phyloP scores from a whole-genome alignment of 352 stramenopile genomes.

The Phytophthora podocarpi region DNA sequence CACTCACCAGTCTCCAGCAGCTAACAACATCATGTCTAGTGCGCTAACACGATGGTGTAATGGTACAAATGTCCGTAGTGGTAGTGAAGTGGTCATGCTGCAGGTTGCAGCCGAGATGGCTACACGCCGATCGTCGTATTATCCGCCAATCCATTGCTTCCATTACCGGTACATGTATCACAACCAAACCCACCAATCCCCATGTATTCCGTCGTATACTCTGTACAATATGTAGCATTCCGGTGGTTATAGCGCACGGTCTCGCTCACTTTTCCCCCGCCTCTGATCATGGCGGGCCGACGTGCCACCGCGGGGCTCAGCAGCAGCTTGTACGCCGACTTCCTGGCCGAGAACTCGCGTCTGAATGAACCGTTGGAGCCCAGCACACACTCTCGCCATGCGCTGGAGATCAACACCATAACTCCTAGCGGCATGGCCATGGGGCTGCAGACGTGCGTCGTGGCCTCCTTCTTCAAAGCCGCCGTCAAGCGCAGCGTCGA shows the following conservation, averaged over 20 bases:
- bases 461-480: slow-evolving; percentile 75
- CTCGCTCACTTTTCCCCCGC: background rate
- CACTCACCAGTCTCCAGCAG: slow-evolving; percentile 5
- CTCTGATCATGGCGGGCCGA: slow-evolving; percentile 24
- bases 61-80: background rate
- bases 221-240: background rate
- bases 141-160: slow-evolving; percentile 5
- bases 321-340: slow-evolving; percentile 73
- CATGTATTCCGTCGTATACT: background rate
- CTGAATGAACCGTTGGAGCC: slow-evolving; percentile 51
- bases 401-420: slow-evolving; percentile 50
- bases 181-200: background rate
- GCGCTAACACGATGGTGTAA: no score
- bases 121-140: background rate
- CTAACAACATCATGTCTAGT: no score
- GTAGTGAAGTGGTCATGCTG: no score
- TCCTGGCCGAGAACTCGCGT: slow-evolving; percentile 56
- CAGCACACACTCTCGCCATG: slow-evolving; percentile 53
- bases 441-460: slow-evolving; percentile 56
- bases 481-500: slow-evolving; percentile 70
- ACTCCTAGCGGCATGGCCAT: slow-evolving; percentile 61
- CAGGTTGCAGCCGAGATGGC: slow-evolving; percentile 1
- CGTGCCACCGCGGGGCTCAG: slow-evolving; percentile 53
- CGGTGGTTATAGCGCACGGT: slow-evolving; percentile 7
- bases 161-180: no score